Evolutionary conservation across 2,329 filamentous ascomycete species (phyloP), one percentile per base, ranked within the genome.

Genomic region (Xylariomycetidae sp.): DNA sequence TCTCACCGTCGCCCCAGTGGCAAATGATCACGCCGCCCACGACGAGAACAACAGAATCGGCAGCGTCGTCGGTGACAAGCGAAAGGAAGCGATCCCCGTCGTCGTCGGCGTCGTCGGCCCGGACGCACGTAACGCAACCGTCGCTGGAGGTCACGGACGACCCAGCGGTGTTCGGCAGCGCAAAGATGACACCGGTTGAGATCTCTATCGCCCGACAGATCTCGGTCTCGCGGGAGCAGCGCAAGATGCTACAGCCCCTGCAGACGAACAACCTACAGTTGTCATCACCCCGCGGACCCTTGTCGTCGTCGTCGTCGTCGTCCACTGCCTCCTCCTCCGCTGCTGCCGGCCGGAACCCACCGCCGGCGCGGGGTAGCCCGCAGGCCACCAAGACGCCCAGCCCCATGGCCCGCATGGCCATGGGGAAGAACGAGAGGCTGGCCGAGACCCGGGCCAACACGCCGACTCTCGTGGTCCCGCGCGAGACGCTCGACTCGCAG

Each of bases 191-290:
- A 27, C 74, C 78, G 2, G 77, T 80, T 4, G 74, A 82, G 54
- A 67, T 81, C 28, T 82, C 78, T 2, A 83, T 85, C 45, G 80
- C 80, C 1, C 67, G 81, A 2, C 79, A 84, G 53, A 82, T 85
- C 44, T 81, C 74, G 44, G 64, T 84, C 16, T 81, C 77, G 10
- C 63, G 72, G 10, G 69, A 78, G 55, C 80, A 83, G 54, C 66
- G 74, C 13, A 69, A 72, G 49, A 59, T 82, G 41, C 59, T 82
- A 13, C 67, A 71, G 30, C 74, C 76, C 10, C 57, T 78, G 25
- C 63, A 69, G 47, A 61, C 58, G 15, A 55, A 45, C 32, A 23
- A 8, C 20, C n/a, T n/a, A n/a, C n/a, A n/a, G n/a, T n/a, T n/a
- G n/a, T n/a, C n/a, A n/a, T n/a, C n/a, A n/a, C n/a, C n/a, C n/a